Base-by-base conservation (phyloP, 202 grass and related monocot species). In the Panicum virgatum region DNA sequence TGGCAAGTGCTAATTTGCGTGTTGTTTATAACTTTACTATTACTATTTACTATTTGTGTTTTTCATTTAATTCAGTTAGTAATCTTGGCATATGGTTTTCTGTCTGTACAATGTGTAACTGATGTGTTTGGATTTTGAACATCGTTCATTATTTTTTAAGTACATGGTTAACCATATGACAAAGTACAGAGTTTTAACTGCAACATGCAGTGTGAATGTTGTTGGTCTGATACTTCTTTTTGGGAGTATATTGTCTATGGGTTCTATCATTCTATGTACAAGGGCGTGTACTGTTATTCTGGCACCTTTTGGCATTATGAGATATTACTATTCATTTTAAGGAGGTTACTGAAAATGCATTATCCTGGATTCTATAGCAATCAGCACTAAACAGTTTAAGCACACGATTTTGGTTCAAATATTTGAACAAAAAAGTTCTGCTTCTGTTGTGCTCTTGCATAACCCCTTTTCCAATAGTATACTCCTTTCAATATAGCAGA, bases 41-140 rank as follows among this genome's bases (percentile, higher is more conserved):
- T n/a, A n/a, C n/a, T n/a, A n/a, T 48, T 61, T 39, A 16, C 50
- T 50, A 20, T 40, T 71, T 47, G 16, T 59, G 19, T 69, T 36
- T 25, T 77, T 69, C 22, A 34, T 44, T 71, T 53, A 62, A 30
- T 72, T 79, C 45, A 12, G 20, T 78, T 54, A 11, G 3, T 85
- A 62, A 37, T 71, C 66, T 6, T 23, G 22, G 40, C 26, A 83
- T 67, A 26, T 36, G 19, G 2, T 76, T 54, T 67, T 4, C 7
- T 82, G 5, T 58, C 54, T 46, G 4, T 22, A 23, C 9, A 51
- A 23, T 52, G 46, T 42, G 43, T 10, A 19, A 42, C n/a, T 29
- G 13, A 4, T 67, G n/a, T n/a, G 42, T 57, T 44, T 54, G 36
- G 13, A 23, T 61, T 66, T 74, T 39, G 9, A 47, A 37, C 38